Evolutionary conservation across 2,329 filamentous ascomycete species (phyloP), one percentile per base, ranked within the genome.

Genomic region (Cladorrhinum sp.): DNA sequence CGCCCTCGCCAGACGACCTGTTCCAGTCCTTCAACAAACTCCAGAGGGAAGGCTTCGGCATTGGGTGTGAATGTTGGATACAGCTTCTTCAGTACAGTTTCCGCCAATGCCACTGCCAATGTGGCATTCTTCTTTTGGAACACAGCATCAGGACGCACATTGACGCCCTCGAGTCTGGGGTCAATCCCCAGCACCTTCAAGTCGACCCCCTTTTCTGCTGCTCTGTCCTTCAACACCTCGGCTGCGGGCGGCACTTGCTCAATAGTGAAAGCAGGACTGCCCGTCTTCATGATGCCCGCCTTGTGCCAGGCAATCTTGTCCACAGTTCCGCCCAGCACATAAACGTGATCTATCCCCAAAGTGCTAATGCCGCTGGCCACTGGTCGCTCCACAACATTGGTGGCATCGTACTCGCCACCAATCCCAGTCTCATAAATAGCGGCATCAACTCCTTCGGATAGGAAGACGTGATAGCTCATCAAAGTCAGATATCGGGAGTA

Each of bases 1-100:
- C 95, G 83, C 3, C 93, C 95, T 45, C 92, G 84, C 78, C 92
- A 90, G 2, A 86, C 84, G 2, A 92, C 89, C 66, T 85, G 76
- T 71, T 93, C 87, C 1, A 99, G 78, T 0, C 92, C 95, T 13
- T 83, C 79, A 23, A 86, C 77, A 69, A 97, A 90, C 65, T 87
- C 82, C 10, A 75, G 72, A 0, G 90, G 85, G 2, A 93, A 74
- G 2, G 20, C 49, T 2, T 57, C 50, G 8, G 3, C 72, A 2
- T 70, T 63, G 0, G 48, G 36, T 16, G 18, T 36, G 38, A 67
- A 67, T 9, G 53, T 51, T 65, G n/a, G 62, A 50, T 77, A 76
- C 3, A 85, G 64, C 63, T 75, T 81, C 20, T 70, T 64, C 29
- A 87, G 66, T 0, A 77, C 79, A 0, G 77, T 72, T 63, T 83